These are phyloP conservation scores for Candida chauliodis DNA, from an alignment of 805 yeast genomes.

Conservation along the genomic window DNA sequence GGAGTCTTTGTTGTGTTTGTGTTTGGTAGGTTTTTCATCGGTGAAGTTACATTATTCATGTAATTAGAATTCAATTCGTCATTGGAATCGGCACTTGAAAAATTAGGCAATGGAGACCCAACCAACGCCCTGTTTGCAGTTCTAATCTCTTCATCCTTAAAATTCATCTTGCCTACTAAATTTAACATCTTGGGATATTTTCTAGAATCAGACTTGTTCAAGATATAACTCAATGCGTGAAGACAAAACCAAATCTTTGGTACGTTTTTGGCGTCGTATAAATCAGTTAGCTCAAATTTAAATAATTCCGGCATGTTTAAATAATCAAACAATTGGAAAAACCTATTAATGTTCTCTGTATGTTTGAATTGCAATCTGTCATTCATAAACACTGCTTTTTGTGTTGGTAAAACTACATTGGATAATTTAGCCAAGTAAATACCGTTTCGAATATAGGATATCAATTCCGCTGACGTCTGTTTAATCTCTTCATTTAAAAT, in stretches of 20 bases:
- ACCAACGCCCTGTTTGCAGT: constrained; percentile 65
- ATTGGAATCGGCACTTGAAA: constrained; percentile 41
- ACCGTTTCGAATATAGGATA: constrained; percentile 76
- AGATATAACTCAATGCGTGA: constrained; percentile 79
- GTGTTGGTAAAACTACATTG: constrained; percentile 63
- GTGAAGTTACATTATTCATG: constrained; percentile 20
- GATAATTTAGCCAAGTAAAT: constrained; percentile 79
- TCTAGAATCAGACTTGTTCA: constrained; percentile 49
- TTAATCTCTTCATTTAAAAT: constrained; percentile 58
- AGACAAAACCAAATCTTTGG: constrained; percentile 93
- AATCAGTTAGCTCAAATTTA: constrained; percentile 86
- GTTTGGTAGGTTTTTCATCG: constrained; percentile 9
- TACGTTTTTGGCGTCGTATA: constrained; percentile 85
- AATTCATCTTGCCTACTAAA: constrained; percentile 58
- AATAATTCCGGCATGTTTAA: constrained; percentile 83
- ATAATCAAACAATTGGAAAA: constrained; percentile 65
- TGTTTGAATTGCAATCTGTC: constrained; percentile 76
- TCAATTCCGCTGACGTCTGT: constrained; percentile 51
- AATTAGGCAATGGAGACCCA: constrained; percentile 75
- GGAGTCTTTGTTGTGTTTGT: no score
- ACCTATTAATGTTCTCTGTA: constrained; percentile 86
- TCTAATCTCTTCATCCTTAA: constrained; percentile 65
- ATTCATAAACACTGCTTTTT: constrained; percentile 53
- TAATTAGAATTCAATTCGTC: constrained; percentile 19
- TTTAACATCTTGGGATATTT: constrained; percentile 57